Base-by-base conservation (phyloP, 2,329 filamentous ascomycete genomes). In the Fusarium sp. region DNA sequence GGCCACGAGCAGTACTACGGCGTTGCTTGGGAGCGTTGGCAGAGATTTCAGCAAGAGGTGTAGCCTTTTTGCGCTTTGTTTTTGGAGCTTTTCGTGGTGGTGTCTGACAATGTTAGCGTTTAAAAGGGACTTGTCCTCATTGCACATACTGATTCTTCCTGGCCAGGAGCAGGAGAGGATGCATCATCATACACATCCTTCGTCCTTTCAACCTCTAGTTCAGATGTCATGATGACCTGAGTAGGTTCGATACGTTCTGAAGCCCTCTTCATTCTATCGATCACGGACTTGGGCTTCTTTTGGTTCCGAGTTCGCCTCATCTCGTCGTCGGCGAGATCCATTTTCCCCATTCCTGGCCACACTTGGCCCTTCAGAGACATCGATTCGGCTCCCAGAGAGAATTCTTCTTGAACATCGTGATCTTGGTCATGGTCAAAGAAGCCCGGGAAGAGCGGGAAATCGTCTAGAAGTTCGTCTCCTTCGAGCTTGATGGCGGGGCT, bases 311-410 rank as follows among this genome's bases (percentile, higher is more conserved):
- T 93, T 49, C 91, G 87, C 75, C 90, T 91, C 86, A 93, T 92
- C 68, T 92, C 89, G 20, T 90, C 87, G 8, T 91, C 93, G 8
- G 93, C 93, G 58, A 93, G 90, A 80, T 95, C 93, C 78, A 95
- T 94, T n/a, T 94, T 86, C 58, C 89, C 88, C 93, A 95, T 95
- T 22, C 93, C 93, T 5, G 91, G 91, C 86, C 91, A 94, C 50
- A 89, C 84, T n/a, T 91, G 84, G 4, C 93, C 93, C 79, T 95
- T 95, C 58, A 94, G 85, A 15, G 80, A 78, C 68, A 83, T 69
- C 67, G 78, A 79, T 33, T 83, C 82, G 35, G 72, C 62, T 35
- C 63, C 68, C 4, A 62, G 52, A 20, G 74, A 63, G 29, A 75
- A 71, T 9, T 80, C 79, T 8, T 81, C 80, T 15, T 65, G 75